Evolutionary conservation across 441 rosid species (phyloP).

Genomic region (Rhodomyrtus psidioides): DNA sequence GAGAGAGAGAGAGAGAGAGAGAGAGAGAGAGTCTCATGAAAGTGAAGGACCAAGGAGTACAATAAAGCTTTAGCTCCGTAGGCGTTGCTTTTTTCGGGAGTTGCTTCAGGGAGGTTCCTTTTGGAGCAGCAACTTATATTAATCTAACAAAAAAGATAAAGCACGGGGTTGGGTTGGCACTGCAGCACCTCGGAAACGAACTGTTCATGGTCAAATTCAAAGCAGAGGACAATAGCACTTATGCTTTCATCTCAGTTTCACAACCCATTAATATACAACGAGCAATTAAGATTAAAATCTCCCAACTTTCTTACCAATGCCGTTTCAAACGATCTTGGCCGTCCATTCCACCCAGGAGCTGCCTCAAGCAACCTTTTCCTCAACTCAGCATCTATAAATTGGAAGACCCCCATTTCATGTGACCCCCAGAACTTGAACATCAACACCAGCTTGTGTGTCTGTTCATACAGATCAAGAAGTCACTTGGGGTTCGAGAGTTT

Average conservation of each 20-base stretch:
- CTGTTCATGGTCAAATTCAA: slow-evolving; percentile 16
- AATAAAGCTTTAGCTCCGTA: background rate
- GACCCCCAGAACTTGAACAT: background rate
- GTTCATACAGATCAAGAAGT: background rate
- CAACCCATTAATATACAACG: background rate
- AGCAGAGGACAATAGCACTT: slow-evolving; percentile 26
- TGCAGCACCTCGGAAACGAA: background rate
- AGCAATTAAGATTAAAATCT: background rate
- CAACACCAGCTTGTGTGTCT: background rate
- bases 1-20: background rate
- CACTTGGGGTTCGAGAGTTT: background rate
- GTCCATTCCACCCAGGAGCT: slow-evolving; percentile 8
- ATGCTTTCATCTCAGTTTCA: slow-evolving; percentile 16
- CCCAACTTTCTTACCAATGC: background rate
- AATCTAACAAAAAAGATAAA: background rate
- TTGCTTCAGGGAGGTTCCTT: background rate
- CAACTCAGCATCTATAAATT: background rate
- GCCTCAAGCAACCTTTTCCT: background rate
- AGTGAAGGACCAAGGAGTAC: background rate
- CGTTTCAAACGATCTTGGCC: slow-evolving; percentile 20
- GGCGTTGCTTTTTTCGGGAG: background rate
- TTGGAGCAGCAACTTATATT: background rate
- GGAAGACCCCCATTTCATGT: background rate
- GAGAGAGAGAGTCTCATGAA: background rate
- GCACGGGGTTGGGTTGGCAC: background rate